Evolutionary conservation across 2,329 filamentous ascomycete species (phyloP), one percentile per base, ranked within the genome.

Genomic region (Scolecobasidium constrictum): DNA sequence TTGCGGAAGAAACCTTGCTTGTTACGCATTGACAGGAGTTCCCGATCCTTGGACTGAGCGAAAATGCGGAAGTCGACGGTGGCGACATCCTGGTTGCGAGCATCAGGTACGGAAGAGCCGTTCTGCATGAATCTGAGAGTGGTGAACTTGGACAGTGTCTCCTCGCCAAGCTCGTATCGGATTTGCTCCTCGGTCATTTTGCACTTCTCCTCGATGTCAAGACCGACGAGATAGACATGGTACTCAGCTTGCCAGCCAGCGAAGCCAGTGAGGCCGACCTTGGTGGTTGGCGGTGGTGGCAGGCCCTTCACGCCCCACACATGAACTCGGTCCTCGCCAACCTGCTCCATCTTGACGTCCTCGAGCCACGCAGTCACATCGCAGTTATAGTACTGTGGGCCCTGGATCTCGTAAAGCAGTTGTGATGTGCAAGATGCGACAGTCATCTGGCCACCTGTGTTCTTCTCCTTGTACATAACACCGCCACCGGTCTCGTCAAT

Each of bases 181-280:
- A 46, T 44, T 35, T 52, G 50, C 7, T 51, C 46, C 26, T 53
- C 50, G 40, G 48, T 49, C 43, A 47, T 52, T 22, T 52, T 46
- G 16, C 45, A 37, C 34, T 73, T 72, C 36, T 60, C 61, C 5
- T 57, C 51, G 41, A 70, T 64, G 46, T 70, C 65, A 2, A 72
- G 56, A 1, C 69, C 69, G 4, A 59, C 60, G 7, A 69, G 54
- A 49, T 63, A 70, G 51, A 61, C 69, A 41, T 60, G 60, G 2
- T 58, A 53, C 49, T 71, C 66, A 6, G 67, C 67, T 51, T 47
- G 45, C 5, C 15, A 47, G 37, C 45, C 45, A 18, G 22, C 45
- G 16, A 35, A 26, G 13, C 65, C 66, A 1, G 66, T 68, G 37
- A 71, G 52, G 26, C 38, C 39, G 26, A 46, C 44, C 21, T 46